Evolutionary conservation across 2,329 filamentous ascomycete species (phyloP).

Genomic region (Penicillium sp.): DNA sequence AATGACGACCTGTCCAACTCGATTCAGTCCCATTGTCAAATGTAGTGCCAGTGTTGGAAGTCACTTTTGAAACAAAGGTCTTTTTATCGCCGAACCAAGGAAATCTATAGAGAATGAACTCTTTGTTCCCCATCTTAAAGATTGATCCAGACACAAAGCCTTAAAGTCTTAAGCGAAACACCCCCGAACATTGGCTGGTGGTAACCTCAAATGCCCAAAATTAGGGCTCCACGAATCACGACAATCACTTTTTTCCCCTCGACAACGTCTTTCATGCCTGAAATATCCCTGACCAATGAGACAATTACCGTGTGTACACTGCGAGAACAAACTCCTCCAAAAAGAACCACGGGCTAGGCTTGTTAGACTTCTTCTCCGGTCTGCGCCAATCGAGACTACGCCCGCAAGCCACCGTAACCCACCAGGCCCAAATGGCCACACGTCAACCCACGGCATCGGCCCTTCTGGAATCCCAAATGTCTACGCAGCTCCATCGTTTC

Average conservation of each 20-base stretch:
- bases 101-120: not conserved
- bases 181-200: not conserved
- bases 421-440: conserved; percentile 7
- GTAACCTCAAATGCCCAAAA: not conserved
- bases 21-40: not conserved
- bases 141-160: not conserved
- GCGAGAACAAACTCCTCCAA: not conserved
- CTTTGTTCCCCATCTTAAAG: not conserved
- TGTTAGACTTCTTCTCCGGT: conserved; percentile 10
- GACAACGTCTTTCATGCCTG: not conserved
- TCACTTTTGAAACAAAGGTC: not conserved
- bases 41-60: not conserved
- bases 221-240: conserved; percentile 11
- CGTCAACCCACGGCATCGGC: conserved; percentile 22
- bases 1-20: not conserved
- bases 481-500: not conserved
- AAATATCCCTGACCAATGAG: not conserved
- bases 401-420: conserved; percentile 3
- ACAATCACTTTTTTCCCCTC: not conserved
- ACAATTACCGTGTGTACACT: not conserved
- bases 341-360: conserved; percentile 6
- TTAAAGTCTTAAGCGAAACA: not conserved
- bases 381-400: conserved; percentile 16
- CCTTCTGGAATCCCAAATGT: conserved; percentile 23
- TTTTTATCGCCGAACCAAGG: not conserved